phyloP scores from a whole-genome alignment of 2,329 filamentous ascomycete species.

The Cercospora sojina region DNA sequence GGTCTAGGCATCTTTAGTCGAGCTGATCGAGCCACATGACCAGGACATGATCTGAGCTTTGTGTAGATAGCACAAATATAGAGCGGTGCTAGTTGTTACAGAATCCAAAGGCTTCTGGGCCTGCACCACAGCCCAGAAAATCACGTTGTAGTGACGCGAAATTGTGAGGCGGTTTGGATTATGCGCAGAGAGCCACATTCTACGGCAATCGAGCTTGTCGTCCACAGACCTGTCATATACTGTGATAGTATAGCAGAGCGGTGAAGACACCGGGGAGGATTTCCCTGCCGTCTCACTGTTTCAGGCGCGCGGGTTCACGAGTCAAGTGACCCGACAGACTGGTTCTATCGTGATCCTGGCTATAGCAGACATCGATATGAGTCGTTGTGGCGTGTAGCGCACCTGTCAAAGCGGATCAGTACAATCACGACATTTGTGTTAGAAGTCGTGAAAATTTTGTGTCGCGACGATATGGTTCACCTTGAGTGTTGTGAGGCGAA shows the following conservation, averaged over 20 bases:
- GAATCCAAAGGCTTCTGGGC: background rate
- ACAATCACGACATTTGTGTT: background rate
- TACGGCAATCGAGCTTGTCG: background rate
- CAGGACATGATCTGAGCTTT: background rate
- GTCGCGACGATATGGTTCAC: background rate
- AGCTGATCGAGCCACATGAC: conserved; percentile 8
- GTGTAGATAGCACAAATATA: conserved; percentile 16
- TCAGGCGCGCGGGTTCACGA: background rate
- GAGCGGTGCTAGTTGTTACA: conserved; percentile 8
- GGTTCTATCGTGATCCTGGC: background rate
- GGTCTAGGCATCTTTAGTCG: background rate
- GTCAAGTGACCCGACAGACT: background rate
- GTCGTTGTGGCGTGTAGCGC: background rate
- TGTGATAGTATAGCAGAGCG: background rate
- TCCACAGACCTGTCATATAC: background rate
- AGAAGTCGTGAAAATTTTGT: background rate
- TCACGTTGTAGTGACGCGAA: background rate
- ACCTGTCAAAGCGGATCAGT: background rate
- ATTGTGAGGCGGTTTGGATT: background rate
- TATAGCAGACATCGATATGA: background rate
- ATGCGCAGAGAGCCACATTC: background rate
- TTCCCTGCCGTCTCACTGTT: background rate
- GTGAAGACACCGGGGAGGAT: background rate
- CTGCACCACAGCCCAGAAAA: background rate
- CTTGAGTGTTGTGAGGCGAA: background rate